Conservation (phyloP, 805 yeast species). For the Candida saitoana region DNA sequence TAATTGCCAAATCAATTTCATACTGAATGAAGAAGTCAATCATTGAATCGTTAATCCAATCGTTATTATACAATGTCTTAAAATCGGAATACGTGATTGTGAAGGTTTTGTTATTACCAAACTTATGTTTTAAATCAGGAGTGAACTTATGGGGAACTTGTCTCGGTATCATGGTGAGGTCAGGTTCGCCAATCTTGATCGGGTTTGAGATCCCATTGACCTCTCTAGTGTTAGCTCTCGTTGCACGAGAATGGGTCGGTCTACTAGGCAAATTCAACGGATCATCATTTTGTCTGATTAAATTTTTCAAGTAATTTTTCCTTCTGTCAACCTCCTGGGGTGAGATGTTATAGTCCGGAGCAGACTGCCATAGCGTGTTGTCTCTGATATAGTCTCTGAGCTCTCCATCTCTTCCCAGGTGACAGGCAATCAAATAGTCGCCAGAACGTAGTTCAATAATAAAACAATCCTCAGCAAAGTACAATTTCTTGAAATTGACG, state of each 20-base stretch:
- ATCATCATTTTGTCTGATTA: not conserved
- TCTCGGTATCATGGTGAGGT: slow-evolving; percentile 4
- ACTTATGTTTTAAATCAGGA: slow-evolving; percentile 46
- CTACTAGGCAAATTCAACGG: not conserved
- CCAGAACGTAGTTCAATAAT: not conserved
- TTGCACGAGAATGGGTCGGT: not conserved
- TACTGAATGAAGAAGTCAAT: slow-evolving; percentile 79
- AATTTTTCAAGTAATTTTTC: slow-evolving; percentile 3
- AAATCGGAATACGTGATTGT: slow-evolving; percentile 68
- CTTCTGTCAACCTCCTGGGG: slow-evolving; percentile 4
- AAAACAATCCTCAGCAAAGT: slow-evolving; percentile 9
- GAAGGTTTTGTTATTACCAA: slow-evolving; percentile 52
- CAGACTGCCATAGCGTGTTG: slow-evolving; percentile 7
- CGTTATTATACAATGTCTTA: slow-evolving; percentile 69
- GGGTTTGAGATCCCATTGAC: slow-evolving; percentile 6
- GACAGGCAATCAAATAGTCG: slow-evolving; percentile 1
- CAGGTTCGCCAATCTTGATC: slow-evolving; percentile 1
- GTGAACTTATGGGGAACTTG: slow-evolving; percentile 39
- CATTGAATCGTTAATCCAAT: slow-evolving; percentile 86
- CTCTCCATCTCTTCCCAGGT: slow-evolving; percentile 8
- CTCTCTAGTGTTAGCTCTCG: slow-evolving; percentile 6
- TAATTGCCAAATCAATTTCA: slow-evolving; percentile 39
- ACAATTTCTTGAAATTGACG: slow-evolving; percentile 9
- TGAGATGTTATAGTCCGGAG: slow-evolving; percentile 2
- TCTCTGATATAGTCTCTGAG: slow-evolving; percentile 9